Evolutionary conservation across 129 eudicot genomes (phyloP), one percentile per base, ranked within the genome.

Genomic region (Escallonia rubra): DNA sequence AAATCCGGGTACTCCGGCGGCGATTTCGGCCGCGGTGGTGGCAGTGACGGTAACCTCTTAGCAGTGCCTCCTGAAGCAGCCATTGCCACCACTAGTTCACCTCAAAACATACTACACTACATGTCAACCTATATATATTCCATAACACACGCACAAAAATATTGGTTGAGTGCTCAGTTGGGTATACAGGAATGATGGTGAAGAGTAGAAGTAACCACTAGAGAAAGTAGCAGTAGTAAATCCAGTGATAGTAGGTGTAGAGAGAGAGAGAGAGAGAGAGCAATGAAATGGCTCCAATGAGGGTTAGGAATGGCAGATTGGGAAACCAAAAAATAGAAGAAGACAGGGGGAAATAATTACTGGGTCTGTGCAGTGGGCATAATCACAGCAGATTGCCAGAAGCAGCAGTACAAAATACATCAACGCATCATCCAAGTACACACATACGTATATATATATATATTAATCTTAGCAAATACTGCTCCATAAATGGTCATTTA

Each of bases 1-100:
- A 87, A 83, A 71, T 85, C 87, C 3, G 81, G 85, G 47, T 78
- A 85, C 74, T 78, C 80, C 10, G 97, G 97, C 64, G 97, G 97
- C 39, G 97, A 91, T 77, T 85, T 91, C 3, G 97, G 97, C 71
- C 78, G 61, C 5, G 95, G 97, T 6, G 78, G 78, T 50, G 89
- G 86, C 69, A 80, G 64, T 11, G 85, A 61, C 23, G 80, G 81
- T 70, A 64, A 61, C 45, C 43, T 43, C 8, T 72, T 41, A 16
- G 63, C 55, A 65, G 42, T 65, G 55, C 81, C 59, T 10, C 77
- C 73, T 6, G 54, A 40, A 71, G 60, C 58, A 41, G 67, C 65
- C 82, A 81, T 73, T 70, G 46, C 64, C 56, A 54, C 13, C 49
- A 55, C 59, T 41, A 59, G n/a, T n/a, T n/a, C 43, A 55, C 5